Conservation (phyloP, 192 early-diverging fungal species). For the Backusella morwellensis region DNA sequence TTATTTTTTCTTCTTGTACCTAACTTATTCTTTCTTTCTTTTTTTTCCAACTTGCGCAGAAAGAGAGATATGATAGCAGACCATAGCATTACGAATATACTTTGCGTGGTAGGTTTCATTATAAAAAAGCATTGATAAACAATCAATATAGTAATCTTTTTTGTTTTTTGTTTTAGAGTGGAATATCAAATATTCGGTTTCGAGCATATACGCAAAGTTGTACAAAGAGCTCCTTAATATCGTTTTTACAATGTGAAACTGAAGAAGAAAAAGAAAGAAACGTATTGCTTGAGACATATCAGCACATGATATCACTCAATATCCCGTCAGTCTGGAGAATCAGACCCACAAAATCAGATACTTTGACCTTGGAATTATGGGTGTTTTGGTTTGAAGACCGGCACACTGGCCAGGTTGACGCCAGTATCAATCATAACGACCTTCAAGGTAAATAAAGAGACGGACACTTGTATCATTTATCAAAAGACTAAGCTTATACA, state of each 20-base stretch:
- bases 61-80: neutral
- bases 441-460: constrained; percentile 14
- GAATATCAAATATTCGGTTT: constrained; percentile 12
- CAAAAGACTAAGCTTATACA: no score
- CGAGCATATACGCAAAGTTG: constrained; percentile 14
- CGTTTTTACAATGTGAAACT: neutral
- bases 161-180: neutral
- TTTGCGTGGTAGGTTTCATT: neutral
- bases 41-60: neutral
- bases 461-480: no score
- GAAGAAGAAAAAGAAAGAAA: neutral
- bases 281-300: neutral
- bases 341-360: neutral
- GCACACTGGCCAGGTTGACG: constrained; percentile 19
- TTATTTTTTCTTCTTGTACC: no score
- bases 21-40: no score
- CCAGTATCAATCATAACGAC: neutral
- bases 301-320: neutral
- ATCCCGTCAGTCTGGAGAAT: constrained; percentile 8
- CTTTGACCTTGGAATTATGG: constrained; percentile 15
- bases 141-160: neutral
- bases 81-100: neutral
- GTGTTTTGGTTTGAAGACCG: constrained; percentile 32
- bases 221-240: neutral
- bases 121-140: neutral